Evolutionary conservation across 2,329 filamentous ascomycete species (phyloP).

Genomic region (Calycina herbarum): DNA sequence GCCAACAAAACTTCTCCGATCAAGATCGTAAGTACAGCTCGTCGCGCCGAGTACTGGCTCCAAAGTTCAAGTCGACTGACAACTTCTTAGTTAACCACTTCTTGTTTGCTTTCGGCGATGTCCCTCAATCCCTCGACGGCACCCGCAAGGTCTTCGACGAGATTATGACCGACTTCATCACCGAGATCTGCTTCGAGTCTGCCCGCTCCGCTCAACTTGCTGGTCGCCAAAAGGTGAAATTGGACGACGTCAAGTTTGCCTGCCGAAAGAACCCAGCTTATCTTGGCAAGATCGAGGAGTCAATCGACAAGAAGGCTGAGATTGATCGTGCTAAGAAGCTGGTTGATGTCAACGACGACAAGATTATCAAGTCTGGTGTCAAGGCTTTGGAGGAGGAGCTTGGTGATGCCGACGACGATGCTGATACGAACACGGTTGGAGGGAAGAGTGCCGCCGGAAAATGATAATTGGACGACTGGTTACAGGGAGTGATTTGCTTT

Average conservation of each 20-base stretch:
- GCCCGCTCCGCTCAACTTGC: slow-evolving; percentile 82
- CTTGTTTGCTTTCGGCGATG: slow-evolving; percentile 79
- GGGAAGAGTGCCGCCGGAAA: slow-evolving; percentile 24
- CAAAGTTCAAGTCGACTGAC: slow-evolving; percentile 4
- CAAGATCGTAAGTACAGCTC: slow-evolving; percentile 62
- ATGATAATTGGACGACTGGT: neutral
- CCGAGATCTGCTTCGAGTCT: slow-evolving; percentile 88
- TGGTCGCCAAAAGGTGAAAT: slow-evolving; percentile 93
- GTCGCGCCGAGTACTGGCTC: neutral
- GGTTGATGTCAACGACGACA: slow-evolving; percentile 67
- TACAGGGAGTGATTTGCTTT: slow-evolving; percentile 5
- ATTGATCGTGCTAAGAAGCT: slow-evolving; percentile 81
- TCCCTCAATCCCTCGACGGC: slow-evolving; percentile 73
- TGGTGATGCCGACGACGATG: slow-evolving; percentile 54
- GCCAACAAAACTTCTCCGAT: slow-evolving; percentile 76
- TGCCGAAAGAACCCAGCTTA: slow-evolving; percentile 82
- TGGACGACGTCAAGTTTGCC: slow-evolving; percentile 96
- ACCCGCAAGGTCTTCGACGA: slow-evolving; percentile 89
- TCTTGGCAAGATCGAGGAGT: slow-evolving; percentile 84
- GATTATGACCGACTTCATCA: slow-evolving; percentile 94
- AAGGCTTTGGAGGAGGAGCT: slow-evolving; percentile 47
- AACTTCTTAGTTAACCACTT: slow-evolving; percentile 62
- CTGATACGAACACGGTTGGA: slow-evolving; percentile 38
- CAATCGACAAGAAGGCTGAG: slow-evolving; percentile 83
- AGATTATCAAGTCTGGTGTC: slow-evolving; percentile 55